Evolutionary conservation across 768 basidiomycete genomes (phyloP).

Genomic region (Vararia minispora): DNA sequence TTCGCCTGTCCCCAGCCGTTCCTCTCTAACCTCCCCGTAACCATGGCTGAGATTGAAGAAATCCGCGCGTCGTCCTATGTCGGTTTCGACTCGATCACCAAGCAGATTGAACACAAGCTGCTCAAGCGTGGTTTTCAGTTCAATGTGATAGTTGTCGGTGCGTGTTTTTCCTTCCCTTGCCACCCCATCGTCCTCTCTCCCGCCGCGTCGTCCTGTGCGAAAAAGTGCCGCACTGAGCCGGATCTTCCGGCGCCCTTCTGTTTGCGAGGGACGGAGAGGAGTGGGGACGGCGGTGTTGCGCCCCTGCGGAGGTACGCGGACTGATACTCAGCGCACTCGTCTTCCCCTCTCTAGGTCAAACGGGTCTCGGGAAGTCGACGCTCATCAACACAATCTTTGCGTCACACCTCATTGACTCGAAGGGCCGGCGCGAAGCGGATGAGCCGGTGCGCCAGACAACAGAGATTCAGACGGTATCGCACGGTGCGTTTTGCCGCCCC

Average conservation of each 20-base stretch:
- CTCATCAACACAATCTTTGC: conserved; percentile 99
- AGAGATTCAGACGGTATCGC: conserved; percentile 90
- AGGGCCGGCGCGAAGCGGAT: conserved; percentile 82
- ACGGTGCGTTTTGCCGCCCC: conserved; percentile 48
- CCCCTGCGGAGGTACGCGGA: too few species aligned
- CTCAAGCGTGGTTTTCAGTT: conserved; percentile 99
- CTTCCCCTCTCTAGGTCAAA: conserved; percentile 57
- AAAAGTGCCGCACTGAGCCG: too few species aligned
- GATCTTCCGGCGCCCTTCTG: too few species aligned
- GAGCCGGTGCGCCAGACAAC: conserved; percentile 93
- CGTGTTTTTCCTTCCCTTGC: conserved; percentile 23
- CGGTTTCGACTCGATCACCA: conserved; percentile 95
- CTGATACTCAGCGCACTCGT: too few species aligned
- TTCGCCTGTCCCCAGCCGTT: background rate
- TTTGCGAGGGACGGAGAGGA: too few species aligned
- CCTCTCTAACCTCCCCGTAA: conserved; percentile 7
- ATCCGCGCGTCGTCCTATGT: conserved; percentile 90
- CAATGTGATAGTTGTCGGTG: conserved; percentile 95
- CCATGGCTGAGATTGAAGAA: conserved; percentile 36
- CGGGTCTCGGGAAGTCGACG: conserved; percentile 96
- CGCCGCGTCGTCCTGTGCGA: background rate
- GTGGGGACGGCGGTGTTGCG: too few species aligned
- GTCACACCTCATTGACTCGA: conserved; percentile 94
- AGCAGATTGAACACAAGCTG: conserved; percentile 98
- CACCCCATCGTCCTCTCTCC: background rate